A percentile compares a stretch with the other conserved stretches of the same genome.
These are phyloP conservation scores for Allomyces macrogynus DNA, from an alignment of 192 early-diverging fungal species.

Conservation along the genomic window DNA sequence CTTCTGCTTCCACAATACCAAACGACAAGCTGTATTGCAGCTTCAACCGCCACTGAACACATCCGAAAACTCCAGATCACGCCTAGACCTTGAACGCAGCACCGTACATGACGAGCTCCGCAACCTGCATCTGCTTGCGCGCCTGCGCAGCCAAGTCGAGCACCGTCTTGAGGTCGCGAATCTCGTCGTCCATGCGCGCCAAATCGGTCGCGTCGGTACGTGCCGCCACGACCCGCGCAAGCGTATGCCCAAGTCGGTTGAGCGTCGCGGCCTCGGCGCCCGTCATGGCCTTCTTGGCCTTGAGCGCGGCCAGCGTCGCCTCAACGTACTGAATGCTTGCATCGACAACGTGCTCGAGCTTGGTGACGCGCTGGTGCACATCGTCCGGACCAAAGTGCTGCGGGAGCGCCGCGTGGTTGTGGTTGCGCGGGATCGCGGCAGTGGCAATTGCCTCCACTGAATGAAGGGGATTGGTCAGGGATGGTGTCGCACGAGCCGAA, in stretches of 20 bases:
- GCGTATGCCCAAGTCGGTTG: background rate
- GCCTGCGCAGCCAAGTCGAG: background rate
- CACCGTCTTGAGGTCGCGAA: background rate
- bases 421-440: background rate
- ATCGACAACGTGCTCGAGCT: background rate
- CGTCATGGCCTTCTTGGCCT: background rate
- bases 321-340: background rate
- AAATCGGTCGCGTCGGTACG: background rate
- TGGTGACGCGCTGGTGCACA: background rate
- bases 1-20: no score
- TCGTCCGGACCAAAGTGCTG: background rate
- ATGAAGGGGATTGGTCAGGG: background rate
- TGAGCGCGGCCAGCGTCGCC: background rate
- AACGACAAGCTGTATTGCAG: no score
- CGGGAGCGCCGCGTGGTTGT: background rate
- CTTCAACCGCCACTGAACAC: no score
- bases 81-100: background rate
- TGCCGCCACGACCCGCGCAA: background rate
- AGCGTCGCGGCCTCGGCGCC: background rate
- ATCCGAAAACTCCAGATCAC: background rate
- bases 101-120: background rate
- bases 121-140: background rate
- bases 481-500: background rate
- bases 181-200: background rate
- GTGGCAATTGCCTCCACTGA: background rate